Base-by-base conservation (phyloP, 1,284 basidiomycete genomes). In the Papiliotrema laurentii region DNA sequence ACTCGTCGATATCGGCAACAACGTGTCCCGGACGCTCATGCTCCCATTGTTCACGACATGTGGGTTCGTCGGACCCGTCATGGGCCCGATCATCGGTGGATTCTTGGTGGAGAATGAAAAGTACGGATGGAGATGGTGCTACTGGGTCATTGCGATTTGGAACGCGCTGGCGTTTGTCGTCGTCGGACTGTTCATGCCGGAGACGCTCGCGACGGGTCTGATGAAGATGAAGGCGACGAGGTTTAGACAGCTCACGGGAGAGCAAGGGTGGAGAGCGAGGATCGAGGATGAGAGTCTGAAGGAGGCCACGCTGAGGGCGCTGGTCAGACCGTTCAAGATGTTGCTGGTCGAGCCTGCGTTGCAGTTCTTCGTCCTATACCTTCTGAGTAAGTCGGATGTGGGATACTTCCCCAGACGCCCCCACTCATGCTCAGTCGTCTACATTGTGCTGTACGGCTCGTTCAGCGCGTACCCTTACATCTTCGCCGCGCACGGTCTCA, bases 401-500 rank as follows among this genome's bases (percentile, higher is more conserved):
- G 28, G n/a, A 5, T 30, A 10, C 35, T 10, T 13, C n/a, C 26
- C 5, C 5, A 24, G 26, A 24, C 16, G 6, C 11, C 22, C 4
- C 11, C 5, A 11, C 22, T 19, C 22, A 26, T 28, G 43, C 19
- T 6, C 39, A 63, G 60, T 63, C 44, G 56, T 57, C 35, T 63
- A 60, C 38, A 56, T 52, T 13, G 49, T 51, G 24, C 49, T 63
- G 14, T 63, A 60, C 56, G 86, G 86, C 58, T 87, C 88, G 54
- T 78, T 89, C 36, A 78, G 86, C 36, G 84, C 86, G 7, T 87
- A 84, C 78, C 64, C 61, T 40, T 58, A 66, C 47, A 43, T 74
- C 19, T 73, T 83, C 43, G 35, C 58, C 6, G 58, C 65, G 16
- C 67, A 68, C 41, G 53, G 56, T 38, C 44, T 71, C 18, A 47